These are phyloP conservation scores for Venturia pyrina DNA, from an alignment of 2,329 filamentous ascomycete species.

Conservation along the genomic window DNA sequence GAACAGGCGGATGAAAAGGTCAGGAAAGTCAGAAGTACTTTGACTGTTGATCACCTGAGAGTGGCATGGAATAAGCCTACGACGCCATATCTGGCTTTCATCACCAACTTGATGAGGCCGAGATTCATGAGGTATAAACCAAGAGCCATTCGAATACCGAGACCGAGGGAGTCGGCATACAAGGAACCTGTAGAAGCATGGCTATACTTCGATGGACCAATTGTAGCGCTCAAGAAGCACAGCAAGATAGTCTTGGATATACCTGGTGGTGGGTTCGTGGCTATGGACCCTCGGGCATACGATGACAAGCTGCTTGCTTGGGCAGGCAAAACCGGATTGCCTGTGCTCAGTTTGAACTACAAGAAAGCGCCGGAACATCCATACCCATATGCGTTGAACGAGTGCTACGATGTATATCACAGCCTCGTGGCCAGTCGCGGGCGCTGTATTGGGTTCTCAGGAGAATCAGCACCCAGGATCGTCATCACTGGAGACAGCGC, in stretches of 20 bases:
- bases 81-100: conserved; percentile 69
- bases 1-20: conserved; percentile 97
- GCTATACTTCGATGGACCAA: conserved; percentile 88
- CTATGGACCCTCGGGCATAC: conserved; percentile 89
- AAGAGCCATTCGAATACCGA: conserved; percentile 70
- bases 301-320: conserved; percentile 91
- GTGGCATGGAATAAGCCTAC: conserved; percentile 94
- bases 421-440: conserved; percentile 63
- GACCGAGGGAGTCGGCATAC: conserved; percentile 72
- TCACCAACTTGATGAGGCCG: conserved; percentile 65
- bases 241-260: conserved; percentile 77
- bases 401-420: conserved; percentile 79
- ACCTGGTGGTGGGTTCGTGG: conserved; percentile 89
- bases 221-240: conserved; percentile 66
- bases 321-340: conserved; percentile 81
- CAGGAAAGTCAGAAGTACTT: conserved; percentile 70
- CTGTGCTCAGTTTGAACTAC: conserved; percentile 86
- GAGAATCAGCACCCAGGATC: conserved; percentile 53
- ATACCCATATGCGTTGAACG: conserved; percentile 76
- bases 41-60: conserved; percentile 85
- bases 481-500: conserved; percentile 73
- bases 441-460: conserved; percentile 64
- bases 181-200: conserved; percentile 73
- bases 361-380: conserved; percentile 75
- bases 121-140: conserved; percentile 73